Conservation (phyloP, 805 yeast genomes). For the Nematodospora valgi region DNA sequence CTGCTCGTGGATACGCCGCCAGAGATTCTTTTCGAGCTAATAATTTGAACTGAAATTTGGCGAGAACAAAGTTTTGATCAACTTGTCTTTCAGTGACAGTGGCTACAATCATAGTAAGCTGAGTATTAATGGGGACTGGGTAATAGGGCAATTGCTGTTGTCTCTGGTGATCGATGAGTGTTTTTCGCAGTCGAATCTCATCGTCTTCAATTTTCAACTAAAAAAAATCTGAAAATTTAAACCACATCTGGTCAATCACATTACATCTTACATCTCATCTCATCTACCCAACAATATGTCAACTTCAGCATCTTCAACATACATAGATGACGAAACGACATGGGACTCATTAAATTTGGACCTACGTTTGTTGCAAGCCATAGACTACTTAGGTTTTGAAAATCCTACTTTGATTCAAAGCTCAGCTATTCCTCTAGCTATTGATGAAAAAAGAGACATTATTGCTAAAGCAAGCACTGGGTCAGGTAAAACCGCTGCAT, state of each 20-base stretch:
- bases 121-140: too few relatives aligned
- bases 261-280: slow-evolving; percentile 6
- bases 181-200: too few relatives aligned
- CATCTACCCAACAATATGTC: slow-evolving; percentile 5
- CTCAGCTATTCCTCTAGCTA: slow-evolving; percentile 86
- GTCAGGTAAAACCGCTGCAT: slow-evolving; percentile 93
- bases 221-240: too few relatives aligned
- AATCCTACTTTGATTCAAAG: slow-evolving; percentile 91
- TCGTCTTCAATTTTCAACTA: not conserved
- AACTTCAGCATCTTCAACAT: slow-evolving; percentile 59
- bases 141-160: too few relatives aligned
- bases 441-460: slow-evolving; percentile 86
- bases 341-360: slow-evolving; percentile 82
- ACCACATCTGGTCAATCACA: not conserved
- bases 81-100: too few relatives aligned
- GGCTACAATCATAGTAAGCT: too few relatives aligned
- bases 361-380: slow-evolving; percentile 78
- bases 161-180: too few relatives aligned
- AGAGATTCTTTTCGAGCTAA: too few relatives aligned
- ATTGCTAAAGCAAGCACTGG: slow-evolving; percentile 95
- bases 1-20: too few relatives aligned
- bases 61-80: too few relatives aligned
- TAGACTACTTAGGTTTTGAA: slow-evolving; percentile 72
- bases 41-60: too few relatives aligned
- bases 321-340: slow-evolving; percentile 63